Percentiles rank a stretch among this genome's conserved stretches.
phyloP scores from a whole-genome alignment of 2,329 filamentous ascomycete species.

The Mycosphaerelloides madeirae region DNA sequence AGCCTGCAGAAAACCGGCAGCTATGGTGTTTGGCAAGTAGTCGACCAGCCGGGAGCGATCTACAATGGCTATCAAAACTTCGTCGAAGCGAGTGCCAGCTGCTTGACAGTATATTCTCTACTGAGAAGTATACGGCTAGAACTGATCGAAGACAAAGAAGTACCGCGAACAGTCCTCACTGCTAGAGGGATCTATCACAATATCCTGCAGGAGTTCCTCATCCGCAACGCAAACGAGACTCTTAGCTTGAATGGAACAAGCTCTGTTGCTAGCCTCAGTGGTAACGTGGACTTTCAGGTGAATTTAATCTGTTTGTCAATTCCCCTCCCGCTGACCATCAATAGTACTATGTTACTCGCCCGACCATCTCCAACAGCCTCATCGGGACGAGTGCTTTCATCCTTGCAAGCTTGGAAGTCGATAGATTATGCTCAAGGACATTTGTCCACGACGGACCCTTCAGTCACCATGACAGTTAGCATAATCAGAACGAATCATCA shows the following conservation, averaged over 20 bases:
- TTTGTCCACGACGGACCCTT: too few species aligned
- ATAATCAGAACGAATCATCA: too few species aligned
- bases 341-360: constrained; percentile 43
- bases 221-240: constrained; percentile 44
- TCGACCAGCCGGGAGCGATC: constrained; percentile 43
- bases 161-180: constrained; percentile 23
- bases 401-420: constrained; percentile 36
- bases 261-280: constrained; percentile 49
- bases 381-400: constrained; percentile 40
- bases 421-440: not conserved
- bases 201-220: constrained; percentile 41
- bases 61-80: constrained; percentile 47
- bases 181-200: constrained; percentile 50
- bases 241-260: constrained; percentile 40
- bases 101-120: constrained; percentile 54
- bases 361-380: constrained; percentile 35
- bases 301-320: constrained; percentile 12
- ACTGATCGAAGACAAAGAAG: constrained; percentile 27
- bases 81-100: constrained; percentile 55
- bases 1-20: constrained; percentile 13
- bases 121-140: constrained; percentile 44
- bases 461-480: too few species aligned
- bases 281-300: constrained; percentile 49
- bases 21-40: constrained; percentile 54
- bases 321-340: not conserved